A percentile compares a stretch with the other conserved stretches of the same genome.
phyloP scores from a whole-genome alignment of 257 asterid genomes.

The Galeopsis tetrahit region DNA sequence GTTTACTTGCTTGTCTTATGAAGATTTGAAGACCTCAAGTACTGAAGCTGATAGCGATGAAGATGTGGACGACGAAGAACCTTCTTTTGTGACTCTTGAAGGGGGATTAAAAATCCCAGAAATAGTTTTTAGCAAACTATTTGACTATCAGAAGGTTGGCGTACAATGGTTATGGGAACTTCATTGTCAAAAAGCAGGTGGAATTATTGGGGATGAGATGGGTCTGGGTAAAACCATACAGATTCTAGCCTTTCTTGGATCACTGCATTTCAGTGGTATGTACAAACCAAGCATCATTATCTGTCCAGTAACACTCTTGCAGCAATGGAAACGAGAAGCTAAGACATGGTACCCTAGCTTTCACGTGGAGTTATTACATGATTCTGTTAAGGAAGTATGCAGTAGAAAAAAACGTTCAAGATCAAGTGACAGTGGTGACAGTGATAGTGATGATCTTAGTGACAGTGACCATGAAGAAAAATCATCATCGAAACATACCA shows the following conservation, averaged over 20 bases:
- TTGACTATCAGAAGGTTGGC: constrained; percentile 98
- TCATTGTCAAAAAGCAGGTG: constrained; percentile 97
- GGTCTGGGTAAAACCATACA: constrained; percentile 99
- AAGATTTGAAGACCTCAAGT: constrained; percentile 61
- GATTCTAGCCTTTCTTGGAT: constrained; percentile 83
- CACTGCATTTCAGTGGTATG: constrained; percentile 87
- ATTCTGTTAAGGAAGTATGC: constrained; percentile 71
- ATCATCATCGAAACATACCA: constrained; percentile 46
- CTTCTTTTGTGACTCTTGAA: constrained; percentile 77
- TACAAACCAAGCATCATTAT: constrained; percentile 90
- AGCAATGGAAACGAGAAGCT: constrained; percentile 97
- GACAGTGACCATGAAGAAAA: constrained; percentile 65
- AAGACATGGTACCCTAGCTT: constrained; percentile 83
- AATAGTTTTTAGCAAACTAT: constrained; percentile 64
- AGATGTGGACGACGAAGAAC: constrained; percentile 55
- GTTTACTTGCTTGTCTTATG: constrained; percentile 34
- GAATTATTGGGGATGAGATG: constrained; percentile 99
- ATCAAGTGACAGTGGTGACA: constrained; percentile 61
- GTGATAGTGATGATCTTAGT: constrained; percentile 63
- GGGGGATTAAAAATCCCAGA: constrained; percentile 93
- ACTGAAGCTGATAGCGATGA: constrained; percentile 57
- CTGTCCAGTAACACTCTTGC: constrained; percentile 92
- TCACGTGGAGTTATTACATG: constrained; percentile 87
- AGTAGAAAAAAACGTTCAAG: constrained; percentile 55
- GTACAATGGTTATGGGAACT: constrained; percentile 99